These are phyloP conservation scores for Sporothrix curviconia DNA, from an alignment of 2,329 filamentous ascomycete genomes.

Conservation along the genomic window DNA sequence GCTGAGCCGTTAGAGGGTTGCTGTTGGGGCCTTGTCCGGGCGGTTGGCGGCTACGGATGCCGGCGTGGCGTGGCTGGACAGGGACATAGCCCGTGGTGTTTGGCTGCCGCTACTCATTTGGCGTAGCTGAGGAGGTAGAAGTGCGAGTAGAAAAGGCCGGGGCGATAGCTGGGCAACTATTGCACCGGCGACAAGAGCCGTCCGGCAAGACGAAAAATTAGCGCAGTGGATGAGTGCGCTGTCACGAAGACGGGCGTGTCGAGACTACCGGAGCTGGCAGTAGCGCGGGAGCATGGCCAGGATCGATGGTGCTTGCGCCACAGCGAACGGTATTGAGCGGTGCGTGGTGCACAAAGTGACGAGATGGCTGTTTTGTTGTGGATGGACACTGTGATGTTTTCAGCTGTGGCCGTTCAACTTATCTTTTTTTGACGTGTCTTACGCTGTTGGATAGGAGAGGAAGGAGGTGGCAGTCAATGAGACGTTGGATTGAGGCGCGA, in stretches of 20 bases:
- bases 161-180: too few relatives aligned
- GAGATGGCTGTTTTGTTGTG: too few relatives aligned
- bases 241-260: too few relatives aligned
- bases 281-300: neutral
- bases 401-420: neutral
- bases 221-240: too few relatives aligned
- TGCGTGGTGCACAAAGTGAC: too few relatives aligned
- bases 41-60: neutral
- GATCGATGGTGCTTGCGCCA: neutral
- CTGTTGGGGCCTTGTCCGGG: neutral
- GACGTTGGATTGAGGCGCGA: neutral
- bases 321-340: neutral
- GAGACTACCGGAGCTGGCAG: neutral
- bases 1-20: neutral
- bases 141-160: neutral
- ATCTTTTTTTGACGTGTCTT: neutral
- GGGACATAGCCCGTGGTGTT: slow-evolving; percentile 7
- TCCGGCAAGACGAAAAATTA: too few relatives aligned
- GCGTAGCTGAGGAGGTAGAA: neutral
- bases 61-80: slow-evolving; percentile 7
- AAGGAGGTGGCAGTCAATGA: neutral
- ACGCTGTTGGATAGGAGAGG: neutral
- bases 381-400: neutral
- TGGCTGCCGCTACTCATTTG: slow-evolving; percentile 1
- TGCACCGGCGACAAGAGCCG: neutral